These are phyloP conservation scores for Penicillium sp. DNA, from an alignment of 2,329 filamentous ascomycete species.

Conservation along the genomic window DNA sequence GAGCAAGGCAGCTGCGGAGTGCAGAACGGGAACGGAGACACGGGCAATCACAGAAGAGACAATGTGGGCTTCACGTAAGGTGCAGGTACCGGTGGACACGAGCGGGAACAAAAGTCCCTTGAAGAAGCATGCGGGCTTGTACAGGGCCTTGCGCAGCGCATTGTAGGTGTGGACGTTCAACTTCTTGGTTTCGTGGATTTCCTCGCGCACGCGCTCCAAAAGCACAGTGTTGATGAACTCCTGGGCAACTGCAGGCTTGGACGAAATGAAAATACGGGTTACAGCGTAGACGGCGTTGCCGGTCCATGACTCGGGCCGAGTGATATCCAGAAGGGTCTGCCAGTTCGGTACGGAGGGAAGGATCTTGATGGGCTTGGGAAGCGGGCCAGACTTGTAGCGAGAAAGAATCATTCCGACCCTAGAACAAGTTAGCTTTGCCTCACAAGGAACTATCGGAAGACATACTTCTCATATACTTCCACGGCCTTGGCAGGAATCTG, in stretches of 20 bases:
- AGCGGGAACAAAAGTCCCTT: conserved; percentile 93
- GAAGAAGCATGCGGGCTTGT: conserved; percentile 95
- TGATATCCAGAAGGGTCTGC: conserved; percentile 82
- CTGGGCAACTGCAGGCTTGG: conserved; percentile 75
- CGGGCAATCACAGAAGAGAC: conserved; percentile 80
- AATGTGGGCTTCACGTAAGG: conserved; percentile 86
- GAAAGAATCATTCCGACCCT: conserved; percentile 84
- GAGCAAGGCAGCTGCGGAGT: conserved; percentile 88
- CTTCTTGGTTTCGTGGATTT: conserved; percentile 92
- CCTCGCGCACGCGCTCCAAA: conserved; percentile 84
- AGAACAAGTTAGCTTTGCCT: conserved; percentile 17
- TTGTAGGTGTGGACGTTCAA: conserved; percentile 95
- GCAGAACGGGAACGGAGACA: conserved; percentile 83
- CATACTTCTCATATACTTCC: conserved; percentile 85
- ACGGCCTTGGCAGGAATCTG: conserved; percentile 88
- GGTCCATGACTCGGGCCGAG: conserved; percentile 75
- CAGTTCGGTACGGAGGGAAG: conserved; percentile 88
- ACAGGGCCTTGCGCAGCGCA: conserved; percentile 83
- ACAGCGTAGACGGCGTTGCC: conserved; percentile 82
- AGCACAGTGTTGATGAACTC: conserved; percentile 83
- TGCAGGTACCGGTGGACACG: conserved; percentile 80
- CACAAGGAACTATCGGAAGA: background rate
- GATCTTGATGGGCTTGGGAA: conserved; percentile 97
- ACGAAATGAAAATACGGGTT: conserved; percentile 87
- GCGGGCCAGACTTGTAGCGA: conserved; percentile 90